These are phyloP conservation scores for Imleria badia DNA, from an alignment of 768 basidiomycete species.

Conservation along the genomic window DNA sequence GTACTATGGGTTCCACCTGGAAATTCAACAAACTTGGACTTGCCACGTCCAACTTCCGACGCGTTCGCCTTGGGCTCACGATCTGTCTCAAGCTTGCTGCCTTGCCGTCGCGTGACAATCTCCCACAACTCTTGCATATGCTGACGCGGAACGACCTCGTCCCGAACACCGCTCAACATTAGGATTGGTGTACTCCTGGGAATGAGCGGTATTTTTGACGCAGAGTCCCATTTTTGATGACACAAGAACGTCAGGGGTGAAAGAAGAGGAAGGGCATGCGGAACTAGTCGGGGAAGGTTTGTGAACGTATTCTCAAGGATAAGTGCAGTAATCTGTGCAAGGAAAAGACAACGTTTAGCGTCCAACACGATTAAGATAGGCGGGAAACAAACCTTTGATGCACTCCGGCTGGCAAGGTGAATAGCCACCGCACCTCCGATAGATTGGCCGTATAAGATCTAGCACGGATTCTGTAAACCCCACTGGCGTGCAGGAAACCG, in stretches of 20 bases:
- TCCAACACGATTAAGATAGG: not conserved
- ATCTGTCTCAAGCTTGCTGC: slow-evolving; percentile 24
- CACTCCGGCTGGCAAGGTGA: slow-evolving; percentile 79
- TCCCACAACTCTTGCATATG: slow-evolving; percentile 71
- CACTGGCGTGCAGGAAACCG: not conserved
- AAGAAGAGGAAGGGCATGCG: slow-evolving; percentile 71
- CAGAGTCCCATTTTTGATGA: slow-evolving; percentile 87
- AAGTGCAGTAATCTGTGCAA: slow-evolving; percentile 63
- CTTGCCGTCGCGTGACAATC: slow-evolving; percentile 50
- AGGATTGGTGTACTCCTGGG: slow-evolving; percentile 70
- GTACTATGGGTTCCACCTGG: slow-evolving; percentile 55
- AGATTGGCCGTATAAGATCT: slow-evolving; percentile 82
- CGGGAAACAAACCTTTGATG: slow-evolving; percentile 48
- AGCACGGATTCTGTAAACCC: not conserved
- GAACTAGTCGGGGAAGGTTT: slow-evolving; percentile 80
- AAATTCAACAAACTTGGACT: slow-evolving; percentile 57
- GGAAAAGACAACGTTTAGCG: not conserved
- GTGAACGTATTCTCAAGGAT: slow-evolving; percentile 95
- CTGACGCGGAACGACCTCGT: slow-evolving; percentile 52
- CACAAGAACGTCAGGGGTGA: slow-evolving; percentile 76
- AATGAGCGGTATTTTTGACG: slow-evolving; percentile 59
- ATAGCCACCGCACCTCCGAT: slow-evolving; percentile 94
- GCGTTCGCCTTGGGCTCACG: slow-evolving; percentile 33
- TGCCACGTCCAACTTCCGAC: slow-evolving; percentile 49
- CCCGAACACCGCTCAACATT: slow-evolving; percentile 70